Evolutionary conservation across 2,329 filamentous ascomycete genomes (phyloP).

Genomic region (Alternaria novae-zelandiae): DNA sequence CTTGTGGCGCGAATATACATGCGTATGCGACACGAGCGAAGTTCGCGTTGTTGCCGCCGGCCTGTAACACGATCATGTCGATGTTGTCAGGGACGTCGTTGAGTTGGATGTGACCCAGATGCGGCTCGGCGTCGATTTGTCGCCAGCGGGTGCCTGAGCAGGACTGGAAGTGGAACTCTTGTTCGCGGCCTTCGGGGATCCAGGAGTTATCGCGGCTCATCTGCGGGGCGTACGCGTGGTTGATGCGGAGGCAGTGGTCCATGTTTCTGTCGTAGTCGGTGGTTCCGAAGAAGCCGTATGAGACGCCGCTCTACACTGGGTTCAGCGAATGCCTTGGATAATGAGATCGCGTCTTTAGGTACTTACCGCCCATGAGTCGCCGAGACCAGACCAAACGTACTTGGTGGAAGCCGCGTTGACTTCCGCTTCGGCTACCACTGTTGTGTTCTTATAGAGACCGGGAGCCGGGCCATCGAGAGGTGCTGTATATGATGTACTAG

Average conservation of each 20-base stretch:
- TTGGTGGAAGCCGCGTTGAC: neutral
- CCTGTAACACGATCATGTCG: neutral
- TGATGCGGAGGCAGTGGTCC: neutral
- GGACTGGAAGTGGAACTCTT: neutral
- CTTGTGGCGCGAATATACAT: neutral
- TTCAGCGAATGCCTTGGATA: neutral
- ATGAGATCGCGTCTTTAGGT: accelerated
- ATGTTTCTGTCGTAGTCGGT: neutral
- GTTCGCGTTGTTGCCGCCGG: neutral
- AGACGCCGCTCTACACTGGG: neutral
- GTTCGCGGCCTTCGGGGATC: neutral
- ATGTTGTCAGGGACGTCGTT: neutral
- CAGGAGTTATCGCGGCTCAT: neutral
- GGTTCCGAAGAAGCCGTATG: neutral
- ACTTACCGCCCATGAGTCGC: neutral
- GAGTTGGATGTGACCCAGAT: neutral
- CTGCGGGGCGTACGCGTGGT: neutral
- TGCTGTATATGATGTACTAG: neutral
- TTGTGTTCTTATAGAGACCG: neutral
- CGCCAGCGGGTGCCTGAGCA: neutral
- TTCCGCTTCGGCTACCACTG: neutral
- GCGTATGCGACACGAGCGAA: neutral
- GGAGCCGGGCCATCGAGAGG: neutral
- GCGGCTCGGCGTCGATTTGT: neutral
- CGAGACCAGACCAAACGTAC: neutral